Percentiles rank a stretch among this genome's conserved stretches.
phyloP scores from a whole-genome alignment of 78 protist species.

The Emiliania huxleyi region DNA sequence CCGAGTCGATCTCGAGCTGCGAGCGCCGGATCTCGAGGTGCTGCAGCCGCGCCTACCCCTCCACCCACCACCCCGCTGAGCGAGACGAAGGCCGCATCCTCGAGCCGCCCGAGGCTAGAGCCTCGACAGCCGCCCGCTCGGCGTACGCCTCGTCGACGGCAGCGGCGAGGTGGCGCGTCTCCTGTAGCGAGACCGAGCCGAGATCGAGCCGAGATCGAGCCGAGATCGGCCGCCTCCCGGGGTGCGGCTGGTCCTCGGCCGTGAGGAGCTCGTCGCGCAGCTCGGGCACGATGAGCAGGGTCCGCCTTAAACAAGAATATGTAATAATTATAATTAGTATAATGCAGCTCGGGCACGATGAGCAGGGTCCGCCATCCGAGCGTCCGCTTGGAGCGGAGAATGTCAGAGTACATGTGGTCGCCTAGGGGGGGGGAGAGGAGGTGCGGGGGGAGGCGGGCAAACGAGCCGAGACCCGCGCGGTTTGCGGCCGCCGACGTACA shows the following conservation, averaged over 20 bases:
- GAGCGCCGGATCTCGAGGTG: neutral
- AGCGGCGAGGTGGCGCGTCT: neutral
- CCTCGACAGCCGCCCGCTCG: neutral
- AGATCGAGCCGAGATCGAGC: too few relatives aligned
- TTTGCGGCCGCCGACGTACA: slow-evolving; percentile 60
- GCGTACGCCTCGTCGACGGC: neutral
- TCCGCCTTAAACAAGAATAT: too few relatives aligned
- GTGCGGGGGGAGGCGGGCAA: too few relatives aligned
- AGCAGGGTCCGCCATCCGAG: slow-evolving; percentile 51
- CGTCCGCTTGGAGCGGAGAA: slow-evolving; percentile 36
- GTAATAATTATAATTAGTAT: too few relatives aligned
- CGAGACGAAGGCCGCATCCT: too few relatives aligned
- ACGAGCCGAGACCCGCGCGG: neutral
- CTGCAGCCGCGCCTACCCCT: neutral
- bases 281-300: slow-evolving; percentile 55
- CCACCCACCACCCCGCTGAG: too few relatives aligned
- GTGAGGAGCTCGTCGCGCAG: slow-evolving; percentile 6
- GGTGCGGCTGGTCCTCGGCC: too few relatives aligned
- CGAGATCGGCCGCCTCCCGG: too few relatives aligned
- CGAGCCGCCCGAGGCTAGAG: too few relatives aligned
- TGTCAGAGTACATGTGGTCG: slow-evolving; percentile 23
- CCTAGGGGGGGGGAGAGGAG: too few relatives aligned
- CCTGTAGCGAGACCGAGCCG: too few relatives aligned
- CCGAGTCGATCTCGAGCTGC: neutral
- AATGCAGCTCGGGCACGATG: slow-evolving; percentile 59